phyloP scores from a whole-genome alignment of 352 stramenopile species.

The Globisporangium mamillatum region DNA sequence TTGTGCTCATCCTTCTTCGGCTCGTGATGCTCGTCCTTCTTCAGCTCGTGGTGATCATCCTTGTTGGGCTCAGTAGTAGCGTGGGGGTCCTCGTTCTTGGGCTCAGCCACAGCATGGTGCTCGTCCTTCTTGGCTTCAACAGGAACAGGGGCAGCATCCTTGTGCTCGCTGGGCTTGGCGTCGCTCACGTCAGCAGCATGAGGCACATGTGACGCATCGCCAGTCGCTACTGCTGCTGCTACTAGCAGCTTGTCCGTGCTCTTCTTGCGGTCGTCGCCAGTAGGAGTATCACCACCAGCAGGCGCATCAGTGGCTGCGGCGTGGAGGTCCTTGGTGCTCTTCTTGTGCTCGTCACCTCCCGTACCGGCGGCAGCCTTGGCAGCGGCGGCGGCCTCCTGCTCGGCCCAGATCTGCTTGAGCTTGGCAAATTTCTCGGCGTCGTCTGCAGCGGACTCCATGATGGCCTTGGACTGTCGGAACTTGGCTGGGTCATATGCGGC shows the following conservation, averaged over 20 bases:
- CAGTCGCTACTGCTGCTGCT: background rate
- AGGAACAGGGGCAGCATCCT: background rate
- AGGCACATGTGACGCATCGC: background rate
- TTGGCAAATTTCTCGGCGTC: conserved; percentile 72
- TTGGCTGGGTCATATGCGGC: conserved; percentile 57
- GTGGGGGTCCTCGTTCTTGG: background rate
- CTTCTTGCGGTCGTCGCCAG: background rate
- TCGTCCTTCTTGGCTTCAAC: conserved; percentile 8
- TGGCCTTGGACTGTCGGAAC: conserved; percentile 63
- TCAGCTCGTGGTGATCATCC: background rate
- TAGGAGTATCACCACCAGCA: conserved; percentile 8
- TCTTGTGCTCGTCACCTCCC: conserved; percentile 23
- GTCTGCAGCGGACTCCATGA: conserved; percentile 59
- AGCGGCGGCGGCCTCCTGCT: conserved; percentile 17
- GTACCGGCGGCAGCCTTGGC: background rate
- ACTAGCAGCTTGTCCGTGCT: conserved; percentile 1
- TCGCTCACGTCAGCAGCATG: background rate
- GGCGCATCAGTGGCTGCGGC: background rate
- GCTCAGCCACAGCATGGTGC: background rate
- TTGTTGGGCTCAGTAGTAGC: background rate
- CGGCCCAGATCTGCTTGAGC: conserved; percentile 62
- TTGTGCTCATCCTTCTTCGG: conserved; percentile 13
- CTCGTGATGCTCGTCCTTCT: conserved; percentile 2
- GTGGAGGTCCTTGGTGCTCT: conserved; percentile 37
- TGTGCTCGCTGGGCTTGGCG: background rate